Evolutionary conservation across 1,284 basidiomycete species (phyloP), one percentile per base, ranked within the genome.

Genomic region (Agaricales sp.): DNA sequence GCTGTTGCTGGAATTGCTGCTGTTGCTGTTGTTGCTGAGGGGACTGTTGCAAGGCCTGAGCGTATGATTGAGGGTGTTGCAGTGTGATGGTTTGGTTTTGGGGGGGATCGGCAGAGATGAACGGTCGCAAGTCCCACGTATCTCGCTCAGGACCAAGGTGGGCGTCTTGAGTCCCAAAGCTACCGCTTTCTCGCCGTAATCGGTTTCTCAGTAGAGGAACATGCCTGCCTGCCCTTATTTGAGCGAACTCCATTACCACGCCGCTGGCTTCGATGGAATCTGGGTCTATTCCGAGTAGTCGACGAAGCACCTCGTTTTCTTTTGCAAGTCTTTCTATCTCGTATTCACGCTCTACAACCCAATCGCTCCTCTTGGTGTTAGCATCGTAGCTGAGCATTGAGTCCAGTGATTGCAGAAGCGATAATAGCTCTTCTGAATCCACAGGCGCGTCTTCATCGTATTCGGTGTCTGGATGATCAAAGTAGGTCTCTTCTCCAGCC

Each of bases 341-440:
- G 56, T 70, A 70, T 62, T 95, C 92, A 51, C 92, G 76, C 62
- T 92, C 87, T 51, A 84, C 55, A 0, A 87, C 81, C 87, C 92
- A 93, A 65, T 95, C 91, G 19, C 71, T 68, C 43, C 74, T 64
- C 14, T 57, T 59, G 3, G 54, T 46, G 16, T 43, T 14, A 48
- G 30, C 53, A 22, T 50, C 45, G 39, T 54, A 53, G 45, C 37
- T 19, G 30, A 25, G 49, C 51, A 63, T 61, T 50, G 66, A 61
- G 45, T 69, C 66, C 41, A 77, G 61, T 8, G 62, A 52, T 30
- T 73, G 67, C n/a, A 78, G 53, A 6, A 79, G 67, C 1, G 57
- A 55, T 21, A 64, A 61, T 11, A 80, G 61, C 47, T 78, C 71
- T 35, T 63, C 52, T n/a, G 67, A 50, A 48, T 68, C 61, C 41